Evolutionary conservation across 257 asterid genomes (phyloP), one percentile per base, ranked within the genome.

Genomic region (Henckelia pumila): DNA sequence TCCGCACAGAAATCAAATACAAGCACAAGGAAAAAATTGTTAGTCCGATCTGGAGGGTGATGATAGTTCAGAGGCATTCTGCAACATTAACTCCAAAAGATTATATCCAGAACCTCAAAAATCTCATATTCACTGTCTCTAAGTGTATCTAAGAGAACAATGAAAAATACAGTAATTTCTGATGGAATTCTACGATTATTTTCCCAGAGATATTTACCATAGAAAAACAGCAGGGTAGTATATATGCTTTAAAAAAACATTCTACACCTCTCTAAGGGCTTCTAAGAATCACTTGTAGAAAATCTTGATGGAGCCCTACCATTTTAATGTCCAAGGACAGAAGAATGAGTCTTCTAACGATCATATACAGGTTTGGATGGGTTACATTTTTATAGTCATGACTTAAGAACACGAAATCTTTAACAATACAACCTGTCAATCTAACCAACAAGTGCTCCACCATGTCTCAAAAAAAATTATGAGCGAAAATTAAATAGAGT

Each of bases 1-100:
- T 52, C 69, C 8, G 69, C 26, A 25, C 60, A 58, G 52, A 47
- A 66, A 64, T 6, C 68, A 59, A 68, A 64, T 35, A 44, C 62
- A 71, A 63, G 35, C 9, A 64, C 74, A 65, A 57, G 13, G 24
- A 59, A 56, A 59, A 56, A 24, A 50, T 30, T 16, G 21, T 58
- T 59, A 66, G 63, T 35, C 24, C 44, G 73, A 11, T 37, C 17
- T 37, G 49, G 16, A 37, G 11, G 17, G 11, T 37, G 14, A 37
- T 37, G 14, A 37, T 37, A 37, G 49, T 37, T 37, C 49, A 37
- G 17, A 16, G 11, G 49, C 49, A 37, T 37, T 37, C 49, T 37
- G 49, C 5, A 37, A 11, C 49, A 37, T 37, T 11, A 10, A 37
- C 49, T 37, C 49, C 16, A 37, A 11, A 37, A 9, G 16, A 11